Conservation (phyloP, 1,139 yeast species). For the Ogataea hybrid region DNA sequence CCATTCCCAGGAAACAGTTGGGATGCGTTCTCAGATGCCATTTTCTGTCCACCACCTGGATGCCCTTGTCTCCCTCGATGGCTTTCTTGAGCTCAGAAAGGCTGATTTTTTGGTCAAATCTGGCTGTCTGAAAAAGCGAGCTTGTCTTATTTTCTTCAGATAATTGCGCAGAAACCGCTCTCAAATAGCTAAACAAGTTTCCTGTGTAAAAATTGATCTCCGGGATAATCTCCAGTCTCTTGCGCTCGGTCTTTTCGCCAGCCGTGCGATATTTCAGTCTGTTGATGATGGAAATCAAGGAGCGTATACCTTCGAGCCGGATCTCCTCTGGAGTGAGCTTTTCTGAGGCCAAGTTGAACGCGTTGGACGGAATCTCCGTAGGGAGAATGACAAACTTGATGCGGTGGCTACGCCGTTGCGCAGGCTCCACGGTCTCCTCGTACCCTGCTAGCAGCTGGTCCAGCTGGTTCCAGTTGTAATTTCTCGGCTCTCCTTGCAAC, state of each 20-base stretch:
- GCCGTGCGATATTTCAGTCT: constrained; percentile 50
- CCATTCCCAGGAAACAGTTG: constrained; percentile 82
- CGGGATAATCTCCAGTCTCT: constrained; percentile 56
- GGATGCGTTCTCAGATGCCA: constrained; percentile 89
- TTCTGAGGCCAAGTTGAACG: constrained; percentile 50
- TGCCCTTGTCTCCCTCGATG: constrained; percentile 59
- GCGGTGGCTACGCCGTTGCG: constrained; percentile 57
- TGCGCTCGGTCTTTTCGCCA: constrained; percentile 39
- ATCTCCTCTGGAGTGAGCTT: constrained; percentile 76
- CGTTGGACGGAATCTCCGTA: constrained; percentile 60
- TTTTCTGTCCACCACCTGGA: constrained; percentile 68
- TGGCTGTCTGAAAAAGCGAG: constrained; percentile 36
- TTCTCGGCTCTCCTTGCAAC: constrained; percentile 48
- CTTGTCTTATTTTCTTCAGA: constrained; percentile 26
- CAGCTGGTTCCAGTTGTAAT: constrained; percentile 84
- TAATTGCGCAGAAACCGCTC: constrained; percentile 35
- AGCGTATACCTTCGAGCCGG: constrained; percentile 80
- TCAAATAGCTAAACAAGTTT: constrained; percentile 65
- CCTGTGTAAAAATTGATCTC: constrained; percentile 90
- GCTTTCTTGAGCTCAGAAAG: constrained; percentile 58
- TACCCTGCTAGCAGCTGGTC: constrained; percentile 92
- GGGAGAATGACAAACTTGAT: constrained; percentile 86
- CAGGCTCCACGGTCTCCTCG: constrained; percentile 62
- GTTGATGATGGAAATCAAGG: constrained; percentile 65
- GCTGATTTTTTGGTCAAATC: constrained; percentile 40